Evolutionary conservation across 73 alveolate genomes (phyloP), one percentile per base, ranked within the genome.

Genomic region (Symbiodinium natans): DNA sequence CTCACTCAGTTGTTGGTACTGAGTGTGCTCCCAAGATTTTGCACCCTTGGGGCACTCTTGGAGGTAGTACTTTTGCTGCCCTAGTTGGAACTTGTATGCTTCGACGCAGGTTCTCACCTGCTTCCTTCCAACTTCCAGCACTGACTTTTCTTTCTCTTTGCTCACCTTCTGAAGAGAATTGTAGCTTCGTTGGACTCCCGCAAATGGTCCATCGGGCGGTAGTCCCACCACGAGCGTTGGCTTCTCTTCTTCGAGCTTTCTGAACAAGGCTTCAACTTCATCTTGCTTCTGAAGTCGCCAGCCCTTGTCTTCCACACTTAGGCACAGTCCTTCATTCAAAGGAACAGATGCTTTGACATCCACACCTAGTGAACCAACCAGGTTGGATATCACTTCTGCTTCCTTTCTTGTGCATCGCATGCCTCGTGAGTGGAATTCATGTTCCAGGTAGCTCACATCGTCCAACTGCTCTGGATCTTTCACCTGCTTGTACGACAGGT

Each of bases 41-140:
- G 93, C 34, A 36, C 56, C 83, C 71, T 42, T 86, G 1, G 82
- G 83, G 36, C 40, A 39, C 83, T 86, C 93, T 1, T 86, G 93
- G 2, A 82, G 34, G 68, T 38, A 82, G 90, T 39, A 82, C 38
- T 41, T 39, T 10, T 63, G 38, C 7, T 38, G 38, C 2, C 41
- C 74, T 43, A 82, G 33, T 23, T 41, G 92, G 2, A 3, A 25
- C 39, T 74, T 25, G 75, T 42, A 83, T 7, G 74, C 92, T 1
- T 52, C 38, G 33, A 43, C 74, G 2, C 68, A 41, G 8, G 74
- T 43, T 19, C 74, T 71, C 74, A 83, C 29, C 10, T 83, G 92
- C 75, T 43, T 83, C 74, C 41, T 41, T 7, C 92, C 92, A 23
- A 41, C 92, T 41, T 41, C n/a, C n/a, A n/a, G n/a, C n/a, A n/a